These are phyloP conservation scores for Puccinia novopanici DNA, from an alignment of 1,284 basidiomycete species.

Conservation along the genomic window DNA sequence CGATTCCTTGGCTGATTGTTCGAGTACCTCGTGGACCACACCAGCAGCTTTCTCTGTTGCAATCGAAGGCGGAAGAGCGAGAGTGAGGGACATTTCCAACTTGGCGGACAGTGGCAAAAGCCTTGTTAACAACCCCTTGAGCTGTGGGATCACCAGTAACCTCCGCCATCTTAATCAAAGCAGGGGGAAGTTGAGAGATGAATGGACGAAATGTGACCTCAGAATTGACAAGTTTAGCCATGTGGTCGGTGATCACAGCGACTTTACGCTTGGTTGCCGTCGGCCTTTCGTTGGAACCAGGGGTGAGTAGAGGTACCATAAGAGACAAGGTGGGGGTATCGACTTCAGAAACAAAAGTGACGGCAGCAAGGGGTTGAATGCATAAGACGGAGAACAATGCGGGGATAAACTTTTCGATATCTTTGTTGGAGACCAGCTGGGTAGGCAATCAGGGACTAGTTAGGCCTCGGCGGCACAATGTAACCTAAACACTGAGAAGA, in stretches of 20 bases:
- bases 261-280: conserved; percentile 96
- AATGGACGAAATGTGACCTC: conserved; percentile 92
- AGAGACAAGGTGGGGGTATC: conserved; percentile 97
- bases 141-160: too few relatives aligned
- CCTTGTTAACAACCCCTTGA: too few relatives aligned
- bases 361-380: conserved; percentile 92
- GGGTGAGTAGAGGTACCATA: conserved; percentile 94
- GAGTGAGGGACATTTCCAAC: conserved; percentile 61
- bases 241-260: conserved; percentile 96
- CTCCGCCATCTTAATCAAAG: too few relatives aligned
- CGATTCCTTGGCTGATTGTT: conserved; percentile 80
- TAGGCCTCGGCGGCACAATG: not conserved
- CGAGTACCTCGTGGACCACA: conserved; percentile 79
- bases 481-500: conserved; percentile 72
- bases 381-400: conserved; percentile 95
- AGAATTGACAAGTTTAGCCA: conserved; percentile 97
- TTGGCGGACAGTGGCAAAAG: too few relatives aligned
- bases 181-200: conserved; percentile 79
- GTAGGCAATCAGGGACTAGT: conserved; percentile 38
- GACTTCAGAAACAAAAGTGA: conserved; percentile 99
- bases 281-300: conserved; percentile 92
- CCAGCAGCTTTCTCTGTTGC: conserved; percentile 68
- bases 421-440: conserved; percentile 87
- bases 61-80: conserved; percentile 64
- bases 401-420: conserved; percentile 93